Percentiles rank a stretch among this genome's conserved stretches.
phyloP scores from a whole-genome alignment of 148 eudicot genomes.

The Chenopodium berlandieri region DNA sequence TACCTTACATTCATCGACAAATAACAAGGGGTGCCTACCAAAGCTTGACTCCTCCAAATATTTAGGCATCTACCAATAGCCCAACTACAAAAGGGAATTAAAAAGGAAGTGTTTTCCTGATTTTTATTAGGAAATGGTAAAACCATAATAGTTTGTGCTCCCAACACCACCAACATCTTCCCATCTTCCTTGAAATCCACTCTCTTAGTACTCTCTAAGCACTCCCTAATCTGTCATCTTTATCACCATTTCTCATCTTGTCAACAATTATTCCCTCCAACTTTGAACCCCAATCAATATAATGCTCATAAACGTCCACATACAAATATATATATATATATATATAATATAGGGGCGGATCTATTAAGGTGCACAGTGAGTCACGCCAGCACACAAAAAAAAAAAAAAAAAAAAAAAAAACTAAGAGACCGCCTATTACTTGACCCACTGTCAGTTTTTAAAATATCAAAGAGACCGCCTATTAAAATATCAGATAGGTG shows the following conservation, averaged over 20 bases:
- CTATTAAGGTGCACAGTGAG: too few relatives aligned
- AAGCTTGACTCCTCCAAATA: background rate
- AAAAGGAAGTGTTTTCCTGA: too few relatives aligned
- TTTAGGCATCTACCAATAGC: too few relatives aligned
- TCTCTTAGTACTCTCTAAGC: background rate
- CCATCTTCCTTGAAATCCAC: background rate
- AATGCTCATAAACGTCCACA: background rate
- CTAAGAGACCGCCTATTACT: too few relatives aligned
- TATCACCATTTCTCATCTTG: background rate
- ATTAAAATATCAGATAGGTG: too few relatives aligned
- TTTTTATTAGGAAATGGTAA: background rate
- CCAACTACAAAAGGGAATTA: too few relatives aligned
- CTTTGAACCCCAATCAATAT: background rate
- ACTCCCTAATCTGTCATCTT: background rate
- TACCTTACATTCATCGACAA: background rate
- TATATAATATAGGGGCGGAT: too few relatives aligned
- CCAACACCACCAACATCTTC: background rate
- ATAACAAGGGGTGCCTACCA: background rate
- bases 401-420: too few relatives aligned
- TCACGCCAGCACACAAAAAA: too few relatives aligned
- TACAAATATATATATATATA: background rate
- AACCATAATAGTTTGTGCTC: too few relatives aligned
- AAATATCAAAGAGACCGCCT: too few relatives aligned
- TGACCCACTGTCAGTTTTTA: too few relatives aligned
- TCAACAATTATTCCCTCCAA: background rate